Evolutionary conservation across 2,329 filamentous ascomycete genomes (phyloP).

Genomic region (Monilinia aucupariae): DNA sequence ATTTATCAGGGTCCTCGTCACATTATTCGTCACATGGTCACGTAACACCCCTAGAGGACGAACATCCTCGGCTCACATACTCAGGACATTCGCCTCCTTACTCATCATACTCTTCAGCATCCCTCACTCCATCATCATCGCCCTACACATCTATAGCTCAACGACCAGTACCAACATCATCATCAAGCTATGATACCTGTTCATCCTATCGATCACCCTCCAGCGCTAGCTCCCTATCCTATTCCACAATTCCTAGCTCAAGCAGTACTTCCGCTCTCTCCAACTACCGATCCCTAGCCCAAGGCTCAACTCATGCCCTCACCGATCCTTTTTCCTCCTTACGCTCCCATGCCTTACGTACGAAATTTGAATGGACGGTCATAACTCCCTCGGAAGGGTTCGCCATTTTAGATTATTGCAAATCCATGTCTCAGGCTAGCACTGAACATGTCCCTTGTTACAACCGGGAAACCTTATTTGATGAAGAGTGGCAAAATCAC

Average conservation of each 20-base stretch:
- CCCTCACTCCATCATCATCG: not conserved
- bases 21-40: not conserved
- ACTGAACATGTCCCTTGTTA: constrained; percentile 27
- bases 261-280: not conserved
- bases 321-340: constrained; percentile 28
- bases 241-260: constrained; percentile 20
- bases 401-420: constrained; percentile 30
- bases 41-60: constrained; percentile 4
- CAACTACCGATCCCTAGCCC: not conserved
- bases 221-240: constrained; percentile 19
- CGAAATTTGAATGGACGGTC: constrained; percentile 31
- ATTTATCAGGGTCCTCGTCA: not conserved
- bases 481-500: constrained; percentile 33
- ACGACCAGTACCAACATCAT: constrained; percentile 19
- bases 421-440: constrained; percentile 20
- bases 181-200: constrained; percentile 16
- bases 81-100: constrained; percentile 1
- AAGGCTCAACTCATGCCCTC: not conserved
- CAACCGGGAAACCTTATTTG: constrained; percentile 32
- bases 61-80: constrained; percentile 1
- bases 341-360: constrained; percentile 28
- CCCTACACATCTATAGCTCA: constrained; percentile 11
- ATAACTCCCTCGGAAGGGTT: constrained; percentile 30
- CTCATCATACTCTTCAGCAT: not conserved
- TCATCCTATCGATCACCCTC: constrained; percentile 20